These are phyloP conservation scores for Picea mariana DNA, from an alignment of 83 land plant species.

Conservation along the genomic window DNA sequence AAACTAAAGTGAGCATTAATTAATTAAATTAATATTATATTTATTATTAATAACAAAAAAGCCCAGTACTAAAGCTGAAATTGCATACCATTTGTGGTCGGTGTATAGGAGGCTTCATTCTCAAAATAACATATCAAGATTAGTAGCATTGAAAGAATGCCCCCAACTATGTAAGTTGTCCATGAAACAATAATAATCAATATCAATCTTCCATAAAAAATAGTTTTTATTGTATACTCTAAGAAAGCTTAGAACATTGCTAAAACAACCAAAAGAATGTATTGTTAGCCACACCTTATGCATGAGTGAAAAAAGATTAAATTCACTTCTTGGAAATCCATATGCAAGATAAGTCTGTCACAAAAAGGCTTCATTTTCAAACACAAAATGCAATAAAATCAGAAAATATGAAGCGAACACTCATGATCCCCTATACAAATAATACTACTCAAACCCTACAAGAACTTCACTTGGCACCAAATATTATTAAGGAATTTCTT, in stretches of 20 bases:
- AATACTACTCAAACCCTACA: not conserved
- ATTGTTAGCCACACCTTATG: slow-evolving; percentile 65
- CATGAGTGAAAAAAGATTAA: slow-evolving; percentile 81
- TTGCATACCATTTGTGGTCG: slow-evolving; percentile 80
- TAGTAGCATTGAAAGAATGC: slow-evolving; percentile 76
- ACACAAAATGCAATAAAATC: not conserved
- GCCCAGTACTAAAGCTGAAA: not conserved
- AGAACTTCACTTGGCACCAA: not conserved
- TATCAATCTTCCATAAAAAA: not conserved
- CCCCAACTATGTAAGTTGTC: slow-evolving; percentile 88
- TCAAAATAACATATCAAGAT: slow-evolving; percentile 74
- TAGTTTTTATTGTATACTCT: not conserved
- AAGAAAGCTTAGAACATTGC: not conserved
- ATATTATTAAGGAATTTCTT: not conserved
- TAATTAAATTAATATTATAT: too few species aligned
- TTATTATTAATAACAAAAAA: not conserved
- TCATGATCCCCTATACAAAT: not conserved
- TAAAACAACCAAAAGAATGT: not conserved
- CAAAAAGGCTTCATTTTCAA: not conserved
- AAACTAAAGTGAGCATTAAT: too few species aligned
- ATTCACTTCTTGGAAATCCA: slow-evolving; percentile 83
- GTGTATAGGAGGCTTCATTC: slow-evolving; percentile 76
- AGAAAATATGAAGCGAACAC: not conserved
- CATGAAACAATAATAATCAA: slow-evolving; percentile 23
- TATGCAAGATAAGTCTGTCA: slow-evolving; percentile 88